Percentiles rank a stretch among this genome's conserved stretches.
These are phyloP conservation scores for Ceratocystis harringtonii DNA, from an alignment of 2,329 filamentous ascomycete genomes.

Conservation along the genomic window DNA sequence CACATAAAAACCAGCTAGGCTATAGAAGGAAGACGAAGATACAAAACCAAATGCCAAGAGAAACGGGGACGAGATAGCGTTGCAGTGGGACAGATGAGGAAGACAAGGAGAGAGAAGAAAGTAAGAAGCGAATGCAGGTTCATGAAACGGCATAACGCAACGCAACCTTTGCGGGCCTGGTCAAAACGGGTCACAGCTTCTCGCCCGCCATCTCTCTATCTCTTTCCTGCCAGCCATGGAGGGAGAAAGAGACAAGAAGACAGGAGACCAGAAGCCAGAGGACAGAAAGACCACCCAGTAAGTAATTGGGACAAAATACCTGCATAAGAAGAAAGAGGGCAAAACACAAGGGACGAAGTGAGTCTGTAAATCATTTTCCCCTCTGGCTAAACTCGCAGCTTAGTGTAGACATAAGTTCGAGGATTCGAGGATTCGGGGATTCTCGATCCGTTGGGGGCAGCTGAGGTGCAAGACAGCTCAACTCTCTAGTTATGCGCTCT, in stretches of 20 bases:
- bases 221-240: background rate
- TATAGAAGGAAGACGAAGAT: conserved; percentile 1
- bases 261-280: background rate
- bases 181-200: background rate
- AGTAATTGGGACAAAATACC: background rate
- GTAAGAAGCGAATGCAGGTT: background rate
- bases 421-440: background rate
- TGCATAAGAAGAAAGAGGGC: background rate
- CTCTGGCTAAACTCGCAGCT: background rate
- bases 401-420: background rate
- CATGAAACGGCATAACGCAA: conserved; percentile 3
- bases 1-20: background rate
- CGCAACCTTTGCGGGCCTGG: background rate
- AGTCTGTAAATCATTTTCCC: background rate
- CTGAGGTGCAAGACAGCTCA: background rate
- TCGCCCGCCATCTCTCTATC: background rate
- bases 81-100: background rate
- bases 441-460: background rate
- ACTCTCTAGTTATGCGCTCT: background rate
- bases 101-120: background rate
- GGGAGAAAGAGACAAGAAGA: background rate
- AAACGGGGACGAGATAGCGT: conserved; percentile 1
- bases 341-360: background rate
- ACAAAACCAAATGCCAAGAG: conserved; percentile 2
- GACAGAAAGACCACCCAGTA: too few species aligned